These are phyloP conservation scores for Trametes coccinea DNA, from an alignment of 768 basidiomycete species.

Conservation along the genomic window DNA sequence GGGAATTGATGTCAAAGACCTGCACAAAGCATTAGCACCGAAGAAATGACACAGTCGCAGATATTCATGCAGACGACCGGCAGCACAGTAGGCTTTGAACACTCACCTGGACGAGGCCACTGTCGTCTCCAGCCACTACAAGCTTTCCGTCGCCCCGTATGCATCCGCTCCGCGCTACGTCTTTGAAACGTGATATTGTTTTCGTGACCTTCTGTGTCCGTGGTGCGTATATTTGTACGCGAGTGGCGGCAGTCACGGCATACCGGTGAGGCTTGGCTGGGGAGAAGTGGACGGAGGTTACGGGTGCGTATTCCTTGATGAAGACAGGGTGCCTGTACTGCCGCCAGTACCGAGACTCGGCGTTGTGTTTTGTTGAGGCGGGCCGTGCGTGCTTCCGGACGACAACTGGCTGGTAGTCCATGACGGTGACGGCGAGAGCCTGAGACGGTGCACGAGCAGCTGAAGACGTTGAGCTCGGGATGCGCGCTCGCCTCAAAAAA, in stretches of 20 bases:
- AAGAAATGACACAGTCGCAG: too few species aligned
- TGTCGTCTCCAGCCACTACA: conserved; percentile 93
- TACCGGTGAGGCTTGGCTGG: conserved; percentile 87
- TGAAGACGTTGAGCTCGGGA: not conserved
- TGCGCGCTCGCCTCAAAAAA: conserved; percentile 11
- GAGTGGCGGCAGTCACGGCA: conserved; percentile 91
- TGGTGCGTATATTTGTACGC: conserved; percentile 94
- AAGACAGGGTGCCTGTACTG: conserved; percentile 90
- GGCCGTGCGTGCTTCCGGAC: conserved; percentile 60
- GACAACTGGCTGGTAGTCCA: conserved; percentile 83
- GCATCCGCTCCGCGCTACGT: conserved; percentile 85
- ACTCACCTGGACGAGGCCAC: conserved; percentile 76
- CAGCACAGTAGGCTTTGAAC: not conserved
- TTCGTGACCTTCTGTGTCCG: conserved; percentile 96
- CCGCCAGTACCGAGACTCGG: conserved; percentile 85
- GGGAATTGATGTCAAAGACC: conserved; percentile 89
- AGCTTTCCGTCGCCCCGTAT: conserved; percentile 94
- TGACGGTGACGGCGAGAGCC: conserved; percentile 31
- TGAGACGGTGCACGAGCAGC: not conserved
- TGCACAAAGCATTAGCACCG: conserved; percentile 29
- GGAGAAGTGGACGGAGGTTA: conserved; percentile 93
- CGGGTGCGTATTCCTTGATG: conserved; percentile 94
- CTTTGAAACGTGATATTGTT: conserved; percentile 96
- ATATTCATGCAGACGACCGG: too few species aligned
- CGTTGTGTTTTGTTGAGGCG: conserved; percentile 56